Evolutionary conservation across 2,329 filamentous ascomycete species (phyloP).

Genomic region (Phaeoacremonium minimum): DNA sequence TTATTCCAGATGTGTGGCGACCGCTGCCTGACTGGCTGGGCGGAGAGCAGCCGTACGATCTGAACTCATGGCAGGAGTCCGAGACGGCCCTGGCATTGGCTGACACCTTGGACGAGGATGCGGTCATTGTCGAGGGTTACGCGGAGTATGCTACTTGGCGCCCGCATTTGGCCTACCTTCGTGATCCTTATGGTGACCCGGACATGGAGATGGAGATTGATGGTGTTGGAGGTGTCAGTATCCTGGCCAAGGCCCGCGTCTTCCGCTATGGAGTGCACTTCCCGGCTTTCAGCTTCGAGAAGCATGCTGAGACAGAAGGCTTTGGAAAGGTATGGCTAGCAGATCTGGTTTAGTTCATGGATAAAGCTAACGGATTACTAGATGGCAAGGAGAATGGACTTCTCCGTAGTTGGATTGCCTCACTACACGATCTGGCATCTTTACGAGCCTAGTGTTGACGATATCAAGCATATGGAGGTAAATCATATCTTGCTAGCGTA

Average conservation of each 20-base stretch:
- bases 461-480: slow-evolving; percentile 93
- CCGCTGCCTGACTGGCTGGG: slow-evolving; percentile 98
- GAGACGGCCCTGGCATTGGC: slow-evolving; percentile 92
- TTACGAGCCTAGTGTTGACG: slow-evolving; percentile 97
- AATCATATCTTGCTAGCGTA: no score
- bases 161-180: slow-evolving; percentile 91
- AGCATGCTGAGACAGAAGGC: slow-evolving; percentile 96
- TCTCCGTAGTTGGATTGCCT: slow-evolving; percentile 89
- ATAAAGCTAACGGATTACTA: slow-evolving; percentile 27
- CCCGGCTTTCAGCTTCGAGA: slow-evolving; percentile 97
- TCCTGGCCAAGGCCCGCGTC: slow-evolving; percentile 90
- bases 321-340: slow-evolving; percentile 79
- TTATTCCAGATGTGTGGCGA: slow-evolving; percentile 81
- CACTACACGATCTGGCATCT: slow-evolving; percentile 99
- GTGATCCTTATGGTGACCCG: slow-evolving; percentile 94
- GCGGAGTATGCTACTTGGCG: slow-evolving; percentile 98
- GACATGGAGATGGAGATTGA: slow-evolving; percentile 99
- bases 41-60: slow-evolving; percentile 94
- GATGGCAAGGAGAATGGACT: slow-evolving; percentile 98
- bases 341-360: background rate
- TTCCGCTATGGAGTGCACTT: slow-evolving; percentile 96
- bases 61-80: slow-evolving; percentile 99
- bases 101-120: slow-evolving; percentile 93
- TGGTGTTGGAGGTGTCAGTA: slow-evolving; percentile 94
- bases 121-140: slow-evolving; percentile 97